Base-by-base conservation (phyloP, 1,284 basidiomycete species). In the Exobasidium cylindrosporum region DNA sequence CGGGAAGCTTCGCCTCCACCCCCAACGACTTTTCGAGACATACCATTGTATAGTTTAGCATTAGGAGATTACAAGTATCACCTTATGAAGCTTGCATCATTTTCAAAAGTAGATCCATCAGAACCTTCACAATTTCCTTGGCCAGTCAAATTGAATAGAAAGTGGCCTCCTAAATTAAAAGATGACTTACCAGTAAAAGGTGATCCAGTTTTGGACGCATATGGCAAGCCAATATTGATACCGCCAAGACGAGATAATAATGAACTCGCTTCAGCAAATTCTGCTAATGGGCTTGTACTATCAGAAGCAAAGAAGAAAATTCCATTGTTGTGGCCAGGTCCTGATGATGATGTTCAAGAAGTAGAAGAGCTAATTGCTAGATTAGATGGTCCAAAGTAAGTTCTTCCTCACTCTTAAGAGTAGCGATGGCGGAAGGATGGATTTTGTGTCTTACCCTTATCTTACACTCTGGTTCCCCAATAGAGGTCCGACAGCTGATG, bases 61-160 rank as follows among this genome's bases (percentile, higher is more conserved):
- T 62, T 68, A 23, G 65, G 64, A 23, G 60, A 65, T 40, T 67
- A 65, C 58, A 65, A 66, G 54, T 73, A 67, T 0, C 76, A 79
- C 54, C 66, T 77, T 43, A 73, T 78, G 68, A 72, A 74, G 61
- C 73, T 79, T 62, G 76, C 68, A n/a, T 69, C 69, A 44, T 73
- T 76, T 49, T 65, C 66, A 30, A 67, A 67, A 29, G 66, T 77
- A 46, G 76, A 79, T 50, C 77, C 76, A 23, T 70, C 69, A 52
- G 66, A 76, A 35, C 30, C 72, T 28, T 14, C 61, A 5, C 73
- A 76, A 46, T 79, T 79, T 58, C 61, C 72, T 7, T 68, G 67
- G 3, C 77, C 77, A 23, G 67, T 79, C 65, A 78, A 77, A 65
- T 69, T 79, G 46, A 79, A 79, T 49, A 65, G 77, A 46, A 79